phyloP scores from a whole-genome alignment of 805 yeast genomes.

The Scheffersomyces spartinae region DNA sequence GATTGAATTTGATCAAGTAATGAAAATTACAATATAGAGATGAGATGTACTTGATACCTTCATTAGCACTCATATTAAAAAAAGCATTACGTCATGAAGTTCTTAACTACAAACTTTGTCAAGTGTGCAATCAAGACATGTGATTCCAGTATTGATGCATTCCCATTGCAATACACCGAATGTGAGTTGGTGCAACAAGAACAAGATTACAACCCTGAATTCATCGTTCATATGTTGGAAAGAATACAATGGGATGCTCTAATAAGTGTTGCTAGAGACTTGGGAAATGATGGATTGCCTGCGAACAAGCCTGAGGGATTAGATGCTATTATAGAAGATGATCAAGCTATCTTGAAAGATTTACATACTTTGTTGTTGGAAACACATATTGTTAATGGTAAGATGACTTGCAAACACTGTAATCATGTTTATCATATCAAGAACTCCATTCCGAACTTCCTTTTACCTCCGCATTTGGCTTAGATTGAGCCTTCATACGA shows the following conservation, averaged over 20 bases:
- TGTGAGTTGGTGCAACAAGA: slow-evolving; percentile 69
- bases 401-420: slow-evolving; percentile 81
- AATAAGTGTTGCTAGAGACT: slow-evolving; percentile 62
- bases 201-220: slow-evolving; percentile 74
- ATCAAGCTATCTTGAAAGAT: slow-evolving; percentile 50
- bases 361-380: slow-evolving; percentile 72
- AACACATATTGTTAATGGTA: slow-evolving; percentile 79
- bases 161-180: slow-evolving; percentile 63
- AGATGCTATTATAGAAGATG: slow-evolving; percentile 20
- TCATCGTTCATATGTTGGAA: slow-evolving; percentile 62
- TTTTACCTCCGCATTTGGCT: slow-evolving; percentile 90
- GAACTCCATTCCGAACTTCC: slow-evolving; percentile 86
- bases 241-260: slow-evolving; percentile 87
- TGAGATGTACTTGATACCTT: too few relatives aligned
- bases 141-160: slow-evolving; percentile 59
- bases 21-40: too few relatives aligned
- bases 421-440: slow-evolving; percentile 81
- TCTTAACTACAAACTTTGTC: slow-evolving; percentile 91
- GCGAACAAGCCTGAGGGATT: background rate
- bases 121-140: slow-evolving; percentile 85
- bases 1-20: too few relatives aligned
- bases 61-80: too few relatives aligned
- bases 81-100: slow-evolving; percentile 77
- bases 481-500: slow-evolving; percentile 10
- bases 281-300: slow-evolving; percentile 21